Base-by-base conservation (phyloP, 2,329 filamentous ascomycete genomes). In the Alternaria ventricosa region DNA sequence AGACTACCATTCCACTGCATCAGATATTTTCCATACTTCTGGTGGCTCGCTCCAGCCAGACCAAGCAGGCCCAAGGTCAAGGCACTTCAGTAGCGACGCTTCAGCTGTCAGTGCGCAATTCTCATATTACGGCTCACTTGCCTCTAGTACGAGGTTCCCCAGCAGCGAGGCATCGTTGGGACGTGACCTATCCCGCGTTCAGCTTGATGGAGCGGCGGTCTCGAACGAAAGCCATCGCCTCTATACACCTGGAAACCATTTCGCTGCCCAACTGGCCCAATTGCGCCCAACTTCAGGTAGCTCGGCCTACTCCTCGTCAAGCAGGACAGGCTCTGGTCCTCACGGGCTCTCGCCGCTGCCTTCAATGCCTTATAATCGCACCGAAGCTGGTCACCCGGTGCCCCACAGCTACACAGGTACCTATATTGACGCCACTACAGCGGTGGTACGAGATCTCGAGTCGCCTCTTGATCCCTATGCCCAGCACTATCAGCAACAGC, bases 91-190 rank as follows among this genome's bases (percentile, higher is more conserved):
- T 44, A 78, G 75, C 56, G 73, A 70, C 46, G 63, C 69, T 60
- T 78, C 76, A 27, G 68, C 50, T 36, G 63, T 64, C n/a, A 78
- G 75, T 57, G 62, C 68, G 25, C 64, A 71, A n/a, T 79, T 75
- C 50, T 78, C 76, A 7, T 75, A 69, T 36, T 79, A 78, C 51
- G 74, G 76, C 27, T 66, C 63, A 55, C 67, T 78, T 49, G 69
- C 60, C 18, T 55, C 76, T 13, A 69, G 63, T 27, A 74, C 71
- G 22, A 67, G 71, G 28, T 61, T 71, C 15, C 66, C 75, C 20
- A 77, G 75, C 64, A 66, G 69, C 33, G 67, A 66, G 41, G 60
- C 70, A 8, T 66, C 71, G 15, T 23, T n/a, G 15, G 67, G 68
- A 28, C 18, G 50, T 15, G 57, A 63, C 12, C 28, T 68, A 23